Percentiles rank a stretch among this genome's conserved stretches.
phyloP scores from a whole-genome alignment of 2,329 filamentous ascomycete genomes.

The Penicillium corylophilum region DNA sequence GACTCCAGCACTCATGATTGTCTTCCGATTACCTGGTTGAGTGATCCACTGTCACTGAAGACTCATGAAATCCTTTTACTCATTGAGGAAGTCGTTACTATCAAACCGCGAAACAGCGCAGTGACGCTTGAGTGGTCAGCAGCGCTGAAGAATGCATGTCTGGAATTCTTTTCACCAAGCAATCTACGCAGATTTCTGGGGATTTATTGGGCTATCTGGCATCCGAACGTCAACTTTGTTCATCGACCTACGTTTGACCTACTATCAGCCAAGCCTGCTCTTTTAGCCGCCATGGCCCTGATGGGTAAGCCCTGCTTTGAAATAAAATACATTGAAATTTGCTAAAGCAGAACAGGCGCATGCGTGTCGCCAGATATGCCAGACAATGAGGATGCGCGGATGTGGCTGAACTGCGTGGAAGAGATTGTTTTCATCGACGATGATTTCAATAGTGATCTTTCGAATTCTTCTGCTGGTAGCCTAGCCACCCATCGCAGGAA shows the following conservation, averaged over 20 bases:
- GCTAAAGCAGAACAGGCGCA: constrained; percentile 5
- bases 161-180: constrained; percentile 22
- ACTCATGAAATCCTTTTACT: constrained; percentile 38
- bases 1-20: constrained; percentile 3
- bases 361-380: constrained; percentile 32
- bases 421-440: constrained; percentile 41
- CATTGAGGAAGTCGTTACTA: constrained; percentile 35
- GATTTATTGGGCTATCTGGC: constrained; percentile 40
- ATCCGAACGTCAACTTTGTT: constrained; percentile 38
- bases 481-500: constrained; percentile 20
- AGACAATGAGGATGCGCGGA: constrained; percentile 32
- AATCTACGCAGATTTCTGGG: constrained; percentile 34
- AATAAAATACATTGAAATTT: neutral
- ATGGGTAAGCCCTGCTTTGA: constrained; percentile 24
- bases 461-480: constrained; percentile 10
- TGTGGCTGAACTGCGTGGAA: constrained; percentile 42
- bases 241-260: constrained; percentile 39
- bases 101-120: constrained; percentile 36
- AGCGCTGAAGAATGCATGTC: constrained; percentile 27
- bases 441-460: constrained; percentile 33
- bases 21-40: constrained; percentile 21
- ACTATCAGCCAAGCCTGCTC: constrained; percentile 26
- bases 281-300: constrained; percentile 38
- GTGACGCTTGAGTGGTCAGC: constrained; percentile 37
- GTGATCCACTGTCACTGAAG: constrained; percentile 36